phyloP scores from a whole-genome alignment of 768 basidiomycete genomes.

The Calocybe cyanea region DNA sequence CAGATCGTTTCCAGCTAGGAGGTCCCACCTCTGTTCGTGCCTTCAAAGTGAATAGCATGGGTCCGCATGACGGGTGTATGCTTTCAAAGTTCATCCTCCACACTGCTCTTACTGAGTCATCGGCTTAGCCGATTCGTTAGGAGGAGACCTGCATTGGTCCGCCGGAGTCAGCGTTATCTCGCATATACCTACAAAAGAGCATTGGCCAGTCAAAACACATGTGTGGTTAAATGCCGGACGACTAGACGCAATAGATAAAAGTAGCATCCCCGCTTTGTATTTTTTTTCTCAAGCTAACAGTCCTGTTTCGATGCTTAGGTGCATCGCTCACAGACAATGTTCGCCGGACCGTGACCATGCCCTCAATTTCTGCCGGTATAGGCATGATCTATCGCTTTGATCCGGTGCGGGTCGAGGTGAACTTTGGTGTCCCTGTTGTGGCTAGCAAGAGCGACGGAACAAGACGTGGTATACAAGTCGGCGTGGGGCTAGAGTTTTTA shows the following conservation, averaged over 20 bases:
- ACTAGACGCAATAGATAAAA: conserved; percentile 54
- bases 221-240: conserved; percentile 79
- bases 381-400: conserved; percentile 84
- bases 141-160: conserved; percentile 81
- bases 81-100: conserved; percentile 22
- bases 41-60: conserved; percentile 74
- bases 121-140: conserved; percentile 69
- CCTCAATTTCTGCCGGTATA: conserved; percentile 77
- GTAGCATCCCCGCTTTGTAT: conserved; percentile 31
- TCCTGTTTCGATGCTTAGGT: conserved; percentile 23
- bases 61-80: conserved; percentile 73
- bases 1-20: conserved; percentile 90
- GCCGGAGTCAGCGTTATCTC: conserved; percentile 73
- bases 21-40: conserved; percentile 83
- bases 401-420: conserved; percentile 82
- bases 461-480: conserved; percentile 73
- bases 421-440: conserved; percentile 80
- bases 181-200: conserved; percentile 62
- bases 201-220: conserved; percentile 88
- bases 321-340: conserved; percentile 37
- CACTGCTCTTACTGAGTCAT: not conserved
- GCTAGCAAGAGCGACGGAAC: conserved; percentile 62
- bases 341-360: conserved; percentile 37
- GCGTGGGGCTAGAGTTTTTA: conserved; percentile 77
- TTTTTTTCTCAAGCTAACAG: conserved; percentile 3